Evolutionary conservation across 306 rosid genomes (phyloP).

Genomic region (Alnus glutinosa): DNA sequence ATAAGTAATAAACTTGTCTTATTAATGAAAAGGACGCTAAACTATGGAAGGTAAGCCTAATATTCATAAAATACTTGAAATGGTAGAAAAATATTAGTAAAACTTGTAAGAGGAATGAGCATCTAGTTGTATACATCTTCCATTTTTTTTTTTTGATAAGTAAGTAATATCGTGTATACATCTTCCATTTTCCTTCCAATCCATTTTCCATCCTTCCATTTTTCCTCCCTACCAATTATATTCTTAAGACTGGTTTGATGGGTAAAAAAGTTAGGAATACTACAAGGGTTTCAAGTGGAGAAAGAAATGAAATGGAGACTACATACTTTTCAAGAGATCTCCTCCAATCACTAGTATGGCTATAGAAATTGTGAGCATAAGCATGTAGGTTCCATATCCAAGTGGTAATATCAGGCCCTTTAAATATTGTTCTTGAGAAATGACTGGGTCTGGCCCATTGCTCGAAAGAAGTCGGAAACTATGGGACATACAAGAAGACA

Average conservation of each 20-base stretch:
- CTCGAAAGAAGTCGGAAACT: not conserved
- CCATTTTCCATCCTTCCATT: not conserved
- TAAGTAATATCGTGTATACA: not conserved
- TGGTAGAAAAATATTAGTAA: not conserved
- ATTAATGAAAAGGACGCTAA: not conserved
- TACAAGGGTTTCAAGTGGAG: not conserved
- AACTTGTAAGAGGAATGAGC: not conserved
- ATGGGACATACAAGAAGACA: too few relatives aligned
- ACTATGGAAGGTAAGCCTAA: not conserved
- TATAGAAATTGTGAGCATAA: constrained; percentile 22
- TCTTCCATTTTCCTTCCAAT: not conserved
- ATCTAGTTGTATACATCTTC: not conserved
- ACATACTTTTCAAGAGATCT: constrained; percentile 7
- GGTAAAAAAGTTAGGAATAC: not conserved
- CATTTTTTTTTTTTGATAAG: not conserved
- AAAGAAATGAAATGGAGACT: not conserved
- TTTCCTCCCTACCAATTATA: not conserved
- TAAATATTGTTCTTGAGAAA: not conserved
- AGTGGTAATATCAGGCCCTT: constrained; percentile 17
- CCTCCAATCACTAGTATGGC: constrained; percentile 20
- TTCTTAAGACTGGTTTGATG: not conserved
- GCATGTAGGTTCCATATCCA: constrained; percentile 18
- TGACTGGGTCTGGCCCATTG: not conserved
- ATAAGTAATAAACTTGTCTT: too few relatives aligned
- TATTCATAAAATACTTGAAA: not conserved